These are phyloP conservation scores for Neurospora pannonica DNA, from an alignment of 495 filamentous ascomycete species.

Conservation along the genomic window DNA sequence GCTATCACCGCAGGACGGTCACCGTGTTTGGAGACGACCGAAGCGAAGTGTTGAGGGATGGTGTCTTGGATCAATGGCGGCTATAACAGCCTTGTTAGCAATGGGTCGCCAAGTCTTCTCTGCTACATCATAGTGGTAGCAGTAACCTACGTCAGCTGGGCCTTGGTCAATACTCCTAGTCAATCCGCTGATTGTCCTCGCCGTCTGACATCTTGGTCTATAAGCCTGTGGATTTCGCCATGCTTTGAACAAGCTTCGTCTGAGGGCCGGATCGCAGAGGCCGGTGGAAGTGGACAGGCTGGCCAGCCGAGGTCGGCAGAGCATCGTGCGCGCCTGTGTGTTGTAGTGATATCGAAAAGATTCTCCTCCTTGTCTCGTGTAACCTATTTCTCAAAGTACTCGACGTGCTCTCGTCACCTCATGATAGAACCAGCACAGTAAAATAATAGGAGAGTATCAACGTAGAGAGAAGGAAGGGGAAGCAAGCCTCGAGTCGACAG, in stretches of 20 bases:
- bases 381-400: not conserved
- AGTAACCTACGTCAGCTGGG: conserved; percentile 2
- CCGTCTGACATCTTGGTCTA: not conserved
- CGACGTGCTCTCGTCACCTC: not conserved
- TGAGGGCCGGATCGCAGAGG: not conserved
- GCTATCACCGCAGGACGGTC: conserved; percentile 56
- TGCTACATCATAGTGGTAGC: not conserved
- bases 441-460: not conserved
- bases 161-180: conserved; percentile 3
- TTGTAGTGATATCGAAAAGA: not conserved
- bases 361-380: not conserved
- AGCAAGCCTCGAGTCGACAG: not conserved
- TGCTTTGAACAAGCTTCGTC: not conserved
- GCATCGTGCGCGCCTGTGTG: not conserved
- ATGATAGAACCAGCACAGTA: not conserved
- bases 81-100: conserved; percentile 3
- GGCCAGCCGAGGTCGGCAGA: not conserved
- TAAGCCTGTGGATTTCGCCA: not conserved
- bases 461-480: not conserved
- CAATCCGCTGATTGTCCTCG: conserved; percentile 1
- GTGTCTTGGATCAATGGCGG: conserved; percentile 37
- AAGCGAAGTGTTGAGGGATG: conserved; percentile 70
- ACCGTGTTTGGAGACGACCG: conserved; percentile 59
- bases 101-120: not conserved
- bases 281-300: not conserved